A percentile compares a stretch with the other conserved stretches of the same genome.
Evolutionary conservation across 2,329 filamentous ascomycete genomes (phyloP).

Genomic region (Aspergillus calidoustus): DNA sequence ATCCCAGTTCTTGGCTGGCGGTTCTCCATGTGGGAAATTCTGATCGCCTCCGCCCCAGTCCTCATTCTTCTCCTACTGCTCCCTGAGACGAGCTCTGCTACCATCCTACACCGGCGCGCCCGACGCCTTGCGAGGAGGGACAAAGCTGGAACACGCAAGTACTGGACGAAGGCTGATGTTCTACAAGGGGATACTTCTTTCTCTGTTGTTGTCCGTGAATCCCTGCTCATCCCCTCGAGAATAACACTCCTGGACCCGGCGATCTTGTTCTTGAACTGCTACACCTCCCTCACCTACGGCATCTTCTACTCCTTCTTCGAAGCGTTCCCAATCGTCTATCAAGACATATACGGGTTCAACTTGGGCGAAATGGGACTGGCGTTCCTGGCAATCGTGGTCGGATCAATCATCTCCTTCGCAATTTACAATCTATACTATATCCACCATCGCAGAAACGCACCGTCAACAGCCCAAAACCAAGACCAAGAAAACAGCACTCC

Average conservation of each 20-base stretch:
- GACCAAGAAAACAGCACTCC: slow-evolving; percentile 54
- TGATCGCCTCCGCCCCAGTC: too few relatives aligned
- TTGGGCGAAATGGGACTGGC: background rate
- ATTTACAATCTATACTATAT: slow-evolving; percentile 58
- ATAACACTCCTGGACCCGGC: background rate
- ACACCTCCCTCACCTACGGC: background rate
- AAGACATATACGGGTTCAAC: background rate
- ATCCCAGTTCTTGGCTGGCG: too few relatives aligned
- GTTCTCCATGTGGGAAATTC: too few relatives aligned
- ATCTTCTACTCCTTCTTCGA: slow-evolving; percentile 11
- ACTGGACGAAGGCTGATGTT: background rate
- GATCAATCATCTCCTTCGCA: slow-evolving; percentile 49
- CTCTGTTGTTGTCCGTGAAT: background rate
- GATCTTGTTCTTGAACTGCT: background rate
- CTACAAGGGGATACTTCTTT: too few relatives aligned
- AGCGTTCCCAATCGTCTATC: slow-evolving; percentile 5
- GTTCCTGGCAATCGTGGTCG: background rate
- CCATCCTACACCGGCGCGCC: background rate
- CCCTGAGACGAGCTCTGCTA: background rate
- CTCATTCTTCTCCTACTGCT: background rate
- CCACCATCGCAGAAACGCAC: slow-evolving; percentile 36
- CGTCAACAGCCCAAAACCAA: slow-evolving; percentile 43
- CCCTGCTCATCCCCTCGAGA: background rate
- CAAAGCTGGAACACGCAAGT: too few relatives aligned
- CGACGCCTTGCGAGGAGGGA: background rate